These are phyloP conservation scores for Adenanthera pavonina DNA, from an alignment of 306 rosid genomes.

Conservation along the genomic window DNA sequence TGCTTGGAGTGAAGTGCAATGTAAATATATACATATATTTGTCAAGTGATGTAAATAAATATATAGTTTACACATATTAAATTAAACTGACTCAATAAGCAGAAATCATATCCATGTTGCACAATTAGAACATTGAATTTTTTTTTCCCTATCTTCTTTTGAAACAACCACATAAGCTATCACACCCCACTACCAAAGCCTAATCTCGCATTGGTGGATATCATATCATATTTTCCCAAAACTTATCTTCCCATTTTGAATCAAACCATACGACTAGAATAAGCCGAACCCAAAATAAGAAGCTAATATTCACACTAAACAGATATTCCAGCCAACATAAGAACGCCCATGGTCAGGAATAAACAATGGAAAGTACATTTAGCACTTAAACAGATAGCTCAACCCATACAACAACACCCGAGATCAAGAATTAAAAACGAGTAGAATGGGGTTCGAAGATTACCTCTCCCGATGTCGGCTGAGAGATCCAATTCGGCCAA, in stretches of 20 bases:
- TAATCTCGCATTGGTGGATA: background rate
- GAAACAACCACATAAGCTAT: background rate
- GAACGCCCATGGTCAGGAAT: background rate
- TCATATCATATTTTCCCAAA: background rate
- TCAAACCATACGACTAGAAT: background rate
- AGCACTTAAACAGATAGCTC: background rate
- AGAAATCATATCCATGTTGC: background rate
- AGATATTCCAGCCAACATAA: background rate
- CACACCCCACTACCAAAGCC: background rate
- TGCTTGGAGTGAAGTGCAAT: background rate
- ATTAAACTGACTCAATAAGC: background rate
- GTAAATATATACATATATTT: too few relatives aligned
- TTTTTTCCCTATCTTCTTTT: background rate
- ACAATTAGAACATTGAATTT: background rate
- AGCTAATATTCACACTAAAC: background rate
- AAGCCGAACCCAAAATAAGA: background rate
- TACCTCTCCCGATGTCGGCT: background rate
- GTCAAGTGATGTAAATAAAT: too few relatives aligned
- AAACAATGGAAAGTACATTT: background rate
- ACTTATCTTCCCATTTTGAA: background rate
- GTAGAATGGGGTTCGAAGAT: background rate
- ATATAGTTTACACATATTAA: background rate
- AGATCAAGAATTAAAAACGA: background rate
- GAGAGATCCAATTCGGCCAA: background rate
- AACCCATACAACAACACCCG: background rate